Conservation (phyloP, 2,329 filamentous ascomycete genomes). For the Coniochaeta sp. region DNA sequence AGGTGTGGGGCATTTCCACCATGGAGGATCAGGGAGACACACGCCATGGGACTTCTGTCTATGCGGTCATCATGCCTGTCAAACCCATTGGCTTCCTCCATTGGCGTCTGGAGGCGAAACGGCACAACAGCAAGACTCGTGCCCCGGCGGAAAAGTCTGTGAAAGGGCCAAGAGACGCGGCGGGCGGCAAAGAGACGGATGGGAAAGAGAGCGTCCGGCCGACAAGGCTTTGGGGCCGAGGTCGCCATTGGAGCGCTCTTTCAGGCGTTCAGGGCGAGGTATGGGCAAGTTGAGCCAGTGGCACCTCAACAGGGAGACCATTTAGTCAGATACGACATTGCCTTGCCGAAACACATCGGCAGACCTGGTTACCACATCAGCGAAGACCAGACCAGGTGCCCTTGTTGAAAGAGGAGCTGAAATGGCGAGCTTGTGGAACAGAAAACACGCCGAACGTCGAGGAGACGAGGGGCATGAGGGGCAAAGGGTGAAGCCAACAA, state of each 20-base stretch:
- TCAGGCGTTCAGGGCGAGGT: not conserved
- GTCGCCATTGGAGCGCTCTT: not conserved
- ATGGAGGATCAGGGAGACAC: not conserved
- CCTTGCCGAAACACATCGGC: not conserved
- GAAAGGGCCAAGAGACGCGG: not conserved
- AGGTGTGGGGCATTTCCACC: not conserved
- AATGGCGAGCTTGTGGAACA: not conserved
- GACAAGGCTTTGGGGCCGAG: not conserved
- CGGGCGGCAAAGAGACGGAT: not conserved
- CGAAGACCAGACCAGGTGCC: not conserved
- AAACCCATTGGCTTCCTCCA: not conserved
- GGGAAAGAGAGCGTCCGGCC: not conserved
- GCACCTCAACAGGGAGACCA: too few relatives aligned
- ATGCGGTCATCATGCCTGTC: not conserved
- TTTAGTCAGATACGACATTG: not conserved
- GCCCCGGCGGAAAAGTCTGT: not conserved
- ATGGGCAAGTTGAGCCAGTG: not conserved
- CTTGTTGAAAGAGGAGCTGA: not conserved
- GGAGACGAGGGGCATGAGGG: not conserved
- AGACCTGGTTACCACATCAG: not conserved
- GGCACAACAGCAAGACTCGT: not conserved
- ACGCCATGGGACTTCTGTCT: not conserved
- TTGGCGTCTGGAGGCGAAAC: not conserved
- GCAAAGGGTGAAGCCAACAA: not conserved
- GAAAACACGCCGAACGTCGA: not conserved